Base-by-base conservation (phyloP, 495 filamentous ascomycete species). In the Penicillium egyptiacum region DNA sequence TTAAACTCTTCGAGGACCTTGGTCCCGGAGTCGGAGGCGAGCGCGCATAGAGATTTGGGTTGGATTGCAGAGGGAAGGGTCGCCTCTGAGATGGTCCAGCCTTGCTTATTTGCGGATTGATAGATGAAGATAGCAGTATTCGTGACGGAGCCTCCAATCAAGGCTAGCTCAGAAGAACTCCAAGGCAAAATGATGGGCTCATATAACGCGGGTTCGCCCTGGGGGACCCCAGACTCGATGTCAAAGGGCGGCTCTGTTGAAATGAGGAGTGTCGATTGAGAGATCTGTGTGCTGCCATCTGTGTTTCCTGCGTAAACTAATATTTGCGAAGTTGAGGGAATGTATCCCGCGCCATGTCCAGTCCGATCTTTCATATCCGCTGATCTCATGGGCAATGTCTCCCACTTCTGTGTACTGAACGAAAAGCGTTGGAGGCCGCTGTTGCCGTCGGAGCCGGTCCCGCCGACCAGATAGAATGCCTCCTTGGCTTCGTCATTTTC, bases 1-100 rank as follows among this genome's bases (percentile, higher is more conserved):
- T 96, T 84, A 67, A 92, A 98, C 1, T 83, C 82, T 59, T 92
- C 83, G 12, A 98, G 75, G n/a, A 90, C 78, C 67, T 91, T 94
- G 70, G 35, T 39, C 6, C 96, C 89, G 40, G 85, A 82, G 8
- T 85, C 86, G 50, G 76, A 74, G 19, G 96, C 69, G 14, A 97
- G 69, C 6, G 83, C 78, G 17, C 80, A 84, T 62, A 85, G 81
- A n/a, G 83, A 69, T 28, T 83, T 80, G 56, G 82, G 80, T 7
- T 81, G 64, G 10, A 93, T 59, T 14, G 81, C 78, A 31, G 75
- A 61, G n/a, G 77, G 74, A 39, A 96, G 73, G 17, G 79, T 81
- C 7, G 82, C 78, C 9, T 81, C 79, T 8, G 90, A 82, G 43
- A 83, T 73, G 10, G 65, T 61, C 93, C 92, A 98, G 40, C 82